phyloP scores from a whole-genome alignment of 305 asterid species.

The Fraxinus velutina region DNA sequence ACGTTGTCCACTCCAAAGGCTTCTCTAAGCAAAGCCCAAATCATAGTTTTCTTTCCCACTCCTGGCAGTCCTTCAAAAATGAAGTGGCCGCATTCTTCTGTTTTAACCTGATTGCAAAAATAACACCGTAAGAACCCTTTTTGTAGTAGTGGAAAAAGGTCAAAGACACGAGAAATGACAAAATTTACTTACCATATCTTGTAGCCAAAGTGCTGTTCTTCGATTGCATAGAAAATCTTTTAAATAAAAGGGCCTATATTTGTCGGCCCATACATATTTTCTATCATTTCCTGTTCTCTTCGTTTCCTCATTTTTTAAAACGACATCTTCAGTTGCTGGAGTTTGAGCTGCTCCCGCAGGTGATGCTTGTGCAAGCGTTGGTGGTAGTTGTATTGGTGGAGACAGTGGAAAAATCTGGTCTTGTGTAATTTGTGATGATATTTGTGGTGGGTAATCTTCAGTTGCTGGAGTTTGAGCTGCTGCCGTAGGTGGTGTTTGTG shows the following conservation, averaged over 20 bases:
- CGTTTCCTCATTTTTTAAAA: slow-evolving; percentile 22
- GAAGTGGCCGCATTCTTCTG: slow-evolving; percentile 44
- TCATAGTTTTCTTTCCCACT: slow-evolving; percentile 90
- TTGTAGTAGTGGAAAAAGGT: background rate
- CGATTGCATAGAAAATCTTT: slow-evolving; percentile 64
- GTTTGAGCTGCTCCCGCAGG: slow-evolving; percentile 20
- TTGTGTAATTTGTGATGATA: background rate
- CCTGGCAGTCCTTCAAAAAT: slow-evolving; percentile 78
- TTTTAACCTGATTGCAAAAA: slow-evolving; percentile 26
- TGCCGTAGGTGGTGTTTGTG: slow-evolving; percentile 21
- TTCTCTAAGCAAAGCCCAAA: slow-evolving; percentile 72
- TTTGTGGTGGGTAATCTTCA: slow-evolving; percentile 8
- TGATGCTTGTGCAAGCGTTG: slow-evolving; percentile 15
- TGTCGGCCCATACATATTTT: slow-evolving; percentile 57
- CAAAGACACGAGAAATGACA: background rate
- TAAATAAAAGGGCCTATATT: slow-evolving; percentile 52
- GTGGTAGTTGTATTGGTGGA: background rate
- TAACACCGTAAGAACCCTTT: background rate
- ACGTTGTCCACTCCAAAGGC: slow-evolving; percentile 53
- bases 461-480: slow-evolving; percentile 20
- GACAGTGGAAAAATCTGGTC: background rate
- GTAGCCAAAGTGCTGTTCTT: slow-evolving; percentile 51
- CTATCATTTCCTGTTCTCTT: slow-evolving; percentile 24
- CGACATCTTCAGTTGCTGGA: slow-evolving; percentile 16
- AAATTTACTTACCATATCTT: slow-evolving; percentile 34